phyloP scores from a whole-genome alignment of 768 basidiomycete genomes.

The Psilocybe tampanensis region DNA sequence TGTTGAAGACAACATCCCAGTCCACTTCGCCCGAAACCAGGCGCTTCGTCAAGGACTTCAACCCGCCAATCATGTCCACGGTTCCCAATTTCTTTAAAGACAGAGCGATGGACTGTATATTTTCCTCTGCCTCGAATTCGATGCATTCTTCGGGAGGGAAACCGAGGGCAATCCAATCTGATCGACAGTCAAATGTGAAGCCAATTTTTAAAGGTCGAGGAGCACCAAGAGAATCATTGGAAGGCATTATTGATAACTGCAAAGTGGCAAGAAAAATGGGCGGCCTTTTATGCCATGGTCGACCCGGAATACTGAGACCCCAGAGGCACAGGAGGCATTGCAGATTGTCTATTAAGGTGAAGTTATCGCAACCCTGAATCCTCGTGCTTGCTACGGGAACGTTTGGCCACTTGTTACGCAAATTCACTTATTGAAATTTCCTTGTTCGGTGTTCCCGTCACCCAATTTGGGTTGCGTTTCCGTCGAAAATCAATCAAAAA shows the following conservation, averaged over 20 bases:
- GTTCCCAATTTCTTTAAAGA: constrained; percentile 17
- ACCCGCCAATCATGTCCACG: constrained; percentile 23
- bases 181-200: constrained; percentile 19
- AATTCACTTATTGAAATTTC: too few relatives aligned
- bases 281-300: neutral
- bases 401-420: too few relatives aligned
- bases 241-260: constrained; percentile 61
- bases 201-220: constrained; percentile 6
- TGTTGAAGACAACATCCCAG: constrained; percentile 29
- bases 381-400: neutral
- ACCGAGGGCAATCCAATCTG: constrained; percentile 19
- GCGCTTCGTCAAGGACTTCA: constrained; percentile 16
- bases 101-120: constrained; percentile 20
- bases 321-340: neutral
- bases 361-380: neutral
- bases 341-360: neutral
- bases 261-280: constrained; percentile 14
- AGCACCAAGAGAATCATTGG: constrained; percentile 49
- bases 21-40: constrained; percentile 9
- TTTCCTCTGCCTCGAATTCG: constrained; percentile 22
- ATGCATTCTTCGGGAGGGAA: constrained; percentile 19
- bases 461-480: too few relatives aligned
- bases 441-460: too few relatives aligned
- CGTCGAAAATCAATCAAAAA: too few relatives aligned
- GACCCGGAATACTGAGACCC: constrained; percentile 38